These are phyloP conservation scores for Yamadazyma phyllophila DNA, from an alignment of 805 yeast genomes.

Conservation along the genomic window DNA sequence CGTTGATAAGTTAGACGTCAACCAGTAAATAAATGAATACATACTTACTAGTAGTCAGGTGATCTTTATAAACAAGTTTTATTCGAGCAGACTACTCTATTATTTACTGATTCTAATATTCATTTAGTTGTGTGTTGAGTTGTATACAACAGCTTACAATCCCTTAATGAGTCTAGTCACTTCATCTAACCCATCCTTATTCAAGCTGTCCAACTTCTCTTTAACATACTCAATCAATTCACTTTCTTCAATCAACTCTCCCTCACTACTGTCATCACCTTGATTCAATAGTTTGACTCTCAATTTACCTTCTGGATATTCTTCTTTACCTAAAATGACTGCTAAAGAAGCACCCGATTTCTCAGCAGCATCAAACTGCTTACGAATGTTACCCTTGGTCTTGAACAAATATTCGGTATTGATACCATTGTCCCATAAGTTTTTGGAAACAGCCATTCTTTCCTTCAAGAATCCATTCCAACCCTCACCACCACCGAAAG, in stretches of 20 bases:
- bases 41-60: not conserved
- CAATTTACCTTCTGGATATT: constrained; percentile 73
- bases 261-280: constrained; percentile 82
- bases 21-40: not conserved
- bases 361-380: constrained; percentile 97
- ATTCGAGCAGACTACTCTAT: no score
- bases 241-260: constrained; percentile 66
- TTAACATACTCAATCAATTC: constrained; percentile 54
- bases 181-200: constrained; percentile 58
- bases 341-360: constrained; percentile 87
- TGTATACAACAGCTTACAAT: constrained; percentile 3
- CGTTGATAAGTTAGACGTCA: constrained; percentile 15
- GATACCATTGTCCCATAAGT: constrained; percentile 84
- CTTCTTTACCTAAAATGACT: constrained; percentile 94
- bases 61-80: no score
- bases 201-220: constrained; percentile 32
- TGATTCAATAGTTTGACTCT: constrained; percentile 88
- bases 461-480: constrained; percentile 93
- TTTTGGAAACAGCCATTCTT: constrained; percentile 82
- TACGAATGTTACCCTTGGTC: constrained; percentile 89
- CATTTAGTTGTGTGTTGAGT: not conserved
- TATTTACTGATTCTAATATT: no score
- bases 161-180: constrained; percentile 62
- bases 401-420: constrained; percentile 91
- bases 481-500: constrained; percentile 96